Conservation (phyloP, 2,329 filamentous ascomycete species). For the Spiromastix sp. region DNA sequence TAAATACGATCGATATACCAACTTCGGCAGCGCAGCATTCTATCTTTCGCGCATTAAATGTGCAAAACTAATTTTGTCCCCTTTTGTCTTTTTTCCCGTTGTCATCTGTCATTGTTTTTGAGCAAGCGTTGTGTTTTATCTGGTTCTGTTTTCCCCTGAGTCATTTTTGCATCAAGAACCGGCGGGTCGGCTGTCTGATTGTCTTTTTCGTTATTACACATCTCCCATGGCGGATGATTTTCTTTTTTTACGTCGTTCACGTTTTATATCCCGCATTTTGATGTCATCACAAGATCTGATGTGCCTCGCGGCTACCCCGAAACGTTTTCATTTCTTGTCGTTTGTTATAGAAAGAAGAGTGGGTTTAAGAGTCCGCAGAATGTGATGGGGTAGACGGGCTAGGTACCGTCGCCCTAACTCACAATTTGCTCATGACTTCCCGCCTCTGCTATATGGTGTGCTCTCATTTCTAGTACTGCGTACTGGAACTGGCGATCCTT, state of each 20-base stretch:
- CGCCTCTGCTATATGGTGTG: constrained; percentile 29
- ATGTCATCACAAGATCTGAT: constrained; percentile 38
- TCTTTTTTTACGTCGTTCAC: constrained; percentile 12
- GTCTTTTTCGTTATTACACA: constrained; percentile 15
- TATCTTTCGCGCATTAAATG: too few relatives aligned
- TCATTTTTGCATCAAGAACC: constrained; percentile 33
- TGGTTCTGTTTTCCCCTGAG: constrained; percentile 15
- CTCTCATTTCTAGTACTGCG: constrained; percentile 26
- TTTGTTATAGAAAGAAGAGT: too few relatives aligned
- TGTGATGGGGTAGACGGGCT: too few relatives aligned
- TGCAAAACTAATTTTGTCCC: constrained; percentile 28
- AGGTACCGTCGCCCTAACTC: too few relatives aligned
- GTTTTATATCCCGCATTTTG: constrained; percentile 28
- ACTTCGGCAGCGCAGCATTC: too few relatives aligned
- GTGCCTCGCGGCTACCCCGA: constrained; percentile 37
- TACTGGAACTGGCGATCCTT: constrained; percentile 27
- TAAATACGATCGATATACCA: constrained; percentile 31
- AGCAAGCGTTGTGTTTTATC: constrained; percentile 41
- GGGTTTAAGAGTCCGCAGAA: too few relatives aligned
- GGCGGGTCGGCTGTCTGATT: constrained; percentile 38
- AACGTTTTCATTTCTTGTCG: constrained; percentile 29
- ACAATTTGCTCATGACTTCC: constrained; percentile 15
- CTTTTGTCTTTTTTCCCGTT: constrained; percentile 32
- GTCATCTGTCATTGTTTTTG: constrained; percentile 33
- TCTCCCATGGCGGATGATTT: constrained; percentile 25